phyloP scores from a whole-genome alignment of 176 grass and related monocot genomes.

The Bolboschoenus planiculmis region DNA sequence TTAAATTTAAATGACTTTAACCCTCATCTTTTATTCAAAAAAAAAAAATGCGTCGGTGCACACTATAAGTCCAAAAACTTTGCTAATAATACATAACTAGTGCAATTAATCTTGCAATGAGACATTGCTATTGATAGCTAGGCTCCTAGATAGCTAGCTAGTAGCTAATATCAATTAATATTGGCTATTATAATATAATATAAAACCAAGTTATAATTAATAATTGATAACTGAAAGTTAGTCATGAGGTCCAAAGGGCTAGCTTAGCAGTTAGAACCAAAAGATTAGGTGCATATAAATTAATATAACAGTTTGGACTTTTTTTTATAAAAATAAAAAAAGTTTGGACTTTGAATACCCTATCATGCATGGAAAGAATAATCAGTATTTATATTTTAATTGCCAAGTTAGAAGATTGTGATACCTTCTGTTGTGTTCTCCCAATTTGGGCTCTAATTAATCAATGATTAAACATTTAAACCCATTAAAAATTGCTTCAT shows the following conservation, averaged over 20 bases:
- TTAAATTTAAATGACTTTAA: too few relatives aligned
- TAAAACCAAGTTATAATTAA: not conserved
- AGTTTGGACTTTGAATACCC: conserved; percentile 15
- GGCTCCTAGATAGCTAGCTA: conserved; percentile 1
- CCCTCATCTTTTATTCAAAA: too few relatives aligned
- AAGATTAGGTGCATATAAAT: conserved; percentile 29
- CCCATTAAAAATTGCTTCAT: conserved; percentile 36
- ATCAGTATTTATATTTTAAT: conserved; percentile 1
- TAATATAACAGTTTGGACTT: conserved; percentile 11
- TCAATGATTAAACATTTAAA: conserved; percentile 20
- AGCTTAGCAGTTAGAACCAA: conserved; percentile 21
- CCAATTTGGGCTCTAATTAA: conserved; percentile 66
- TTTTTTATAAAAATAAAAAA: not conserved
- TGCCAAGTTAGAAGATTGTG: conserved; percentile 45
- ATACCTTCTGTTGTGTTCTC: conserved; percentile 50
- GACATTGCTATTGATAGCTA: not conserved
- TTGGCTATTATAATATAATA: not conserved
- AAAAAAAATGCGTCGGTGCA: too few relatives aligned
- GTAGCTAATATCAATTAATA: not conserved
- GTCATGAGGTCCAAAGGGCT: not conserved
- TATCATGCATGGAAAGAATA: conserved; percentile 15
- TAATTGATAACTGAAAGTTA: conserved; percentile 14
- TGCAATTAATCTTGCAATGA: not conserved
- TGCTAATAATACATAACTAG: not conserved
- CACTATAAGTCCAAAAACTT: not conserved